Evolutionary conservation across 2,329 filamentous ascomycete genomes (phyloP), one percentile per base, ranked within the genome.

Genomic region (Neopestalotiopsis sp.): DNA sequence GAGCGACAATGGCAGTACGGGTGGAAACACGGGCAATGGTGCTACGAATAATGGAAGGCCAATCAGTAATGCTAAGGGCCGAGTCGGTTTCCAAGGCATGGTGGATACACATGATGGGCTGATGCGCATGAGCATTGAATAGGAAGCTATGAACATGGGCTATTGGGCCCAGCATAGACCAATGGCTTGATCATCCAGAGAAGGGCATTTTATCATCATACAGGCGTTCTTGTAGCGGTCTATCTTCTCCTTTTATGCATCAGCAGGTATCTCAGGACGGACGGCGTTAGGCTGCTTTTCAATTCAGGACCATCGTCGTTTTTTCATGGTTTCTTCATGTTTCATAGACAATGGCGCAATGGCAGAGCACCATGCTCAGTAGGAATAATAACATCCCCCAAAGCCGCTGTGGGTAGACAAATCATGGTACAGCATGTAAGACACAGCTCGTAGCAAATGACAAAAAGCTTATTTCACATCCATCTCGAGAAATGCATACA

Each of bases 111-210:
- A 94, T 78, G 95, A 98, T 79, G 93, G 94, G 1, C 86, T 98
- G 72, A 97, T 97, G 92, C 94, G 95, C 75, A 96, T 98, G 93
- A 97, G 93, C 80, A 97, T 98, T 76, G 95, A 98, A 79, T 97
- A 83, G 81, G 34, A 7, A 40, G 9, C 7, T 34, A 9, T 17
- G n/a, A 20, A 34, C 34, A n/a, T 52, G 17, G 17, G n/a, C 45
- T n/a, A 17, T 52, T 20, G n/a, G n/a, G n/a, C 17, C 45, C 45
- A 4, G 45, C 17, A 52, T 9, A 45, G 42, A 45, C 9, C n/a
- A 20, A 52, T 52, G 17, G 45, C 9, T 20, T n/a, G 45, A 52
- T 52, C 45, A 52, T n/a, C 45, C 4, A 45, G 42, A 17, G n/a
- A 14, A n/a, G 13, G 56, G 28, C 28, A 58, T 20, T 58, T 58